Evolutionary conservation across 495 filamentous ascomycete genomes (phyloP), one percentile per base, ranked within the genome.

Genomic region (Oidiodendron maius): DNA sequence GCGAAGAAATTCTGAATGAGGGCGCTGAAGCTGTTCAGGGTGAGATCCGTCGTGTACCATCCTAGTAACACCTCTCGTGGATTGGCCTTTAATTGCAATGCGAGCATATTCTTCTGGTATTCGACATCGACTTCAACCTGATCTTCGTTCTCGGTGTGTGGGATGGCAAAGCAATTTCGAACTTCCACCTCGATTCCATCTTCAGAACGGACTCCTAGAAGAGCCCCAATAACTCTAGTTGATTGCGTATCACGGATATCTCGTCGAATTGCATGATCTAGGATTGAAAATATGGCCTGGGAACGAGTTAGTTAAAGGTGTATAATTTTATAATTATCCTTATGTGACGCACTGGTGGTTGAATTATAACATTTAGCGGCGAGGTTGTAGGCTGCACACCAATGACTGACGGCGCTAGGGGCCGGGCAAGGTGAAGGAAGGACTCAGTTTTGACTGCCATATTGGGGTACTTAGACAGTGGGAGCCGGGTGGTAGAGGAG

Each of bases 1-100:
- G 88, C 89, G 76, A 97, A 98, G 76, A 98, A 98, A 74, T 98
- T 98, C 71, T 98, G 93, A 69, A 98, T 98, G 55, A 98, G 82
- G 48, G 93, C 93, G 59, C 81, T 87, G 79, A 97, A 98, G 57
- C 86, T 95, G 79, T 98, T 97, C 61, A 98, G 79, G 70, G 96
- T 89, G 58, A 84, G 79, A 58, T 84, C 87, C 16, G 94, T 98
- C 52, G 94, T 95, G 72, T 98, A 98, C 93, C 93, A 98, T 58
- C 93, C 93, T 24, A 98, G 83, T 16, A 98, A 78, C 21, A 91
- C 82, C 69, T 98, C 93, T 64, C 87, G 84, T 11, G 94, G 93
- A 68, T 90, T 89, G 15, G 90, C 91, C 74, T 89, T 89, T 55
- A 96, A 79, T 64, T 96, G 91, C 53, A 98, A 75, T 15, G 82